phyloP scores from a whole-genome alignment of 257 asterid species.

The Agastache rugosa region DNA sequence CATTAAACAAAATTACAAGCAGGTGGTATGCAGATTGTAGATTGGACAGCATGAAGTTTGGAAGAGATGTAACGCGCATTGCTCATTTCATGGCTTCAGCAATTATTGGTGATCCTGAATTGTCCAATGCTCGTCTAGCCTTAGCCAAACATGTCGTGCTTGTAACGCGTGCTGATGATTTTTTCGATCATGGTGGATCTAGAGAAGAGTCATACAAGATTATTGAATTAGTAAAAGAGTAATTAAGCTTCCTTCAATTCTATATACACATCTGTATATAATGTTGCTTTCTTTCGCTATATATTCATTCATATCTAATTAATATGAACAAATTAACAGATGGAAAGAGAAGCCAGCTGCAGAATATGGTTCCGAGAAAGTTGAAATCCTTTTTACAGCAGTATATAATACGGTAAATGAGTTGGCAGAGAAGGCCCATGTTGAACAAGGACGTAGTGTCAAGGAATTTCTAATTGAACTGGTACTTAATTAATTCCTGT shows the following conservation, averaged over 20 bases:
- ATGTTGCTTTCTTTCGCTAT: not conserved
- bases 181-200: conserved; percentile 48
- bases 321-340: conserved; percentile 32
- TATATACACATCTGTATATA: not conserved
- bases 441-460: conserved; percentile 44
- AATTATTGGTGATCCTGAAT: conserved; percentile 36
- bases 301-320: not conserved
- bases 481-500: conserved; percentile 16
- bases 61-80: conserved; percentile 32
- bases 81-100: conserved; percentile 39
- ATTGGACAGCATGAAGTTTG: conserved; percentile 35
- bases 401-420: conserved; percentile 45
- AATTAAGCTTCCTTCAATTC: conserved; percentile 4
- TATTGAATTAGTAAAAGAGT: conserved; percentile 42
- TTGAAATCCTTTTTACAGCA: conserved; percentile 39
- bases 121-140: conserved; percentile 42
- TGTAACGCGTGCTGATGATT: conserved; percentile 46
- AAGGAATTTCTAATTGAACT: conserved; percentile 35
- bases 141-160: conserved; percentile 41
- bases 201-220: conserved; percentile 43
- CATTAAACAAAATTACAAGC: not conserved
- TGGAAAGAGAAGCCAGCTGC: conserved; percentile 44
- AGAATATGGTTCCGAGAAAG: conserved; percentile 40
- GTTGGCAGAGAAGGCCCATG: conserved; percentile 41
- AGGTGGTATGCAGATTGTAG: conserved; percentile 52